These are phyloP conservation scores for Fusarium dimerum DNA, from an alignment of 2,329 filamentous ascomycete species.

Conservation along the genomic window DNA sequence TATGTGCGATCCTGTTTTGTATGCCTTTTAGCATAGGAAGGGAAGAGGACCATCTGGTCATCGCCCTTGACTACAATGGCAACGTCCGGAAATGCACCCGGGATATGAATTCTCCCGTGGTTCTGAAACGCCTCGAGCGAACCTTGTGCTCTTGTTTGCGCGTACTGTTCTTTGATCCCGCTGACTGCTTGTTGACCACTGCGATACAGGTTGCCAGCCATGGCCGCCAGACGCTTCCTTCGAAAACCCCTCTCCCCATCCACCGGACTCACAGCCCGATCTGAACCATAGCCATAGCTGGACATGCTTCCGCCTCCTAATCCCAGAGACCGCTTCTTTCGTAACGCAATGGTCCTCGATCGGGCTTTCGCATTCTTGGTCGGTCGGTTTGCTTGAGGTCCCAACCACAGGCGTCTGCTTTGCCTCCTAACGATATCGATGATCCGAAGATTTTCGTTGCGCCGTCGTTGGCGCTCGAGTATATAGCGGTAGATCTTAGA, in stretches of 20 bases:
- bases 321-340: conserved; percentile 31
- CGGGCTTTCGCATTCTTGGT: conserved; percentile 36
- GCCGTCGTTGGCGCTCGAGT: conserved; percentile 61
- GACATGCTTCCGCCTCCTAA: conserved; percentile 20
- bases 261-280: conserved; percentile 28
- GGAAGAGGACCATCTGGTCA: conserved; percentile 93
- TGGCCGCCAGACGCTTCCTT: conserved; percentile 72
- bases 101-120: conserved; percentile 50
- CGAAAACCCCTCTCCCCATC: conserved; percentile 67
- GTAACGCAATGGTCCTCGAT: conserved; percentile 31
- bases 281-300: conserved; percentile 35
- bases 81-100: conserved; percentile 81
- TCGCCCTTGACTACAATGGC: conserved; percentile 77
- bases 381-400: conserved; percentile 32
- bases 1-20: conserved; percentile 48
- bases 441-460: conserved; percentile 49
- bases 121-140: conserved; percentile 31
- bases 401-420: conserved; percentile 48
- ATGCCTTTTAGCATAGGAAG: conserved; percentile 84
- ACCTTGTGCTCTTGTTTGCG: conserved; percentile 47
- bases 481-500: conserved; percentile 76
- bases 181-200: conserved; percentile 58
- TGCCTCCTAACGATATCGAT: conserved; percentile 44
- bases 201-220: conserved; percentile 59
- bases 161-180: conserved; percentile 61